Evolutionary conservation across 345 rosid genomes (phyloP).

Genomic region (Pistacia atlantica): DNA sequence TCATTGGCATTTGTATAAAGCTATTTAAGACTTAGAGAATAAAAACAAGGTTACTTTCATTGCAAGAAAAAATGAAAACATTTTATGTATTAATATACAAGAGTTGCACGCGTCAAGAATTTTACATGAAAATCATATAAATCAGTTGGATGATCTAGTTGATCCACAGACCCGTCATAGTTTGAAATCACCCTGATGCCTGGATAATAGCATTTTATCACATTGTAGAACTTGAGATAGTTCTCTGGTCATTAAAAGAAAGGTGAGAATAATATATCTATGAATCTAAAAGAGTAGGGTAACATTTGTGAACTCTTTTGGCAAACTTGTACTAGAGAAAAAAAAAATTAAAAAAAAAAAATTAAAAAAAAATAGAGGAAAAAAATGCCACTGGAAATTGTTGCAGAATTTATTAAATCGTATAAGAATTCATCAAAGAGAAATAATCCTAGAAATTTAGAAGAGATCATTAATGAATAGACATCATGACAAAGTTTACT

Average conservation of each 20-base stretch:
- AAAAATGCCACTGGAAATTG: too few relatives aligned
- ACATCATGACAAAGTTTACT: neutral
- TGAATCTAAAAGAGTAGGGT: too few relatives aligned
- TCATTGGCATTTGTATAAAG: slow-evolving; percentile 70
- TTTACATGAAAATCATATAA: slow-evolving; percentile 84
- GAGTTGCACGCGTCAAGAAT: neutral
- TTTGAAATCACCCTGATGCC: slow-evolving; percentile 87
- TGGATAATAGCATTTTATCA: slow-evolving; percentile 72
- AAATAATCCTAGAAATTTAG: neutral
- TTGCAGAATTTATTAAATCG: neutral
- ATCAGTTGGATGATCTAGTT: slow-evolving; percentile 87
- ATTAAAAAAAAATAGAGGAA: too few relatives aligned
- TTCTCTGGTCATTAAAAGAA: slow-evolving; percentile 54
- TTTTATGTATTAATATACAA: neutral
- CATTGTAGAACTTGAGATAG: slow-evolving; percentile 84
- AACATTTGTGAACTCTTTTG: too few relatives aligned
- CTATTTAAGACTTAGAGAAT: slow-evolving; percentile 34
- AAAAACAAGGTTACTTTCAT: slow-evolving; percentile 1
- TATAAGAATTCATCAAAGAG: neutral
- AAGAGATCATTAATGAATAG: neutral
- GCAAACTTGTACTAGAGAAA: too few relatives aligned
- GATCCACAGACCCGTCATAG: slow-evolving; percentile 79
- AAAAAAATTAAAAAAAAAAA: too few relatives aligned
- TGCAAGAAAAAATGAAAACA: neutral
- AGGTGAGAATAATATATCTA: too few relatives aligned